A percentile compares a stretch with the other conserved stretches of the same genome.
Conservation (phyloP, 805 yeast genomes). For the Wickerhamomyces silvicola region DNA sequence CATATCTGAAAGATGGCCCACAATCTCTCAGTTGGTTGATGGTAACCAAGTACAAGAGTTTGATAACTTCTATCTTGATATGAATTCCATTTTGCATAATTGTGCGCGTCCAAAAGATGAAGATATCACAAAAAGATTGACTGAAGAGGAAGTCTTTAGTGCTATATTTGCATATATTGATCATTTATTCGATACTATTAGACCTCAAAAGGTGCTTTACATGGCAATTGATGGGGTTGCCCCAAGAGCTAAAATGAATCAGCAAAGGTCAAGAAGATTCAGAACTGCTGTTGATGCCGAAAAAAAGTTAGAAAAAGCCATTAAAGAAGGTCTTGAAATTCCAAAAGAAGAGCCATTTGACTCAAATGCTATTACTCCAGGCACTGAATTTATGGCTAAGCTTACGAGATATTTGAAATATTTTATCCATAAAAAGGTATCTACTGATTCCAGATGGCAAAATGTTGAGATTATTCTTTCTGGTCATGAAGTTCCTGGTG, state of each 20-base stretch:
- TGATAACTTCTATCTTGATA: conserved; percentile 91
- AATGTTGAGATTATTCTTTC: conserved; percentile 68
- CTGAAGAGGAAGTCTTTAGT: conserved; percentile 88
- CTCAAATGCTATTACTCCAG: conserved; percentile 91
- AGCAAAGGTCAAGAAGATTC: conserved; percentile 93
- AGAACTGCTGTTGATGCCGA: conserved; percentile 93
- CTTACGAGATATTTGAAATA: conserved; percentile 76
- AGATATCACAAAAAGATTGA: conserved; percentile 54
- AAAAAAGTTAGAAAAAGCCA: conserved; percentile 65
- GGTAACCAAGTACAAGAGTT: conserved; percentile 85
- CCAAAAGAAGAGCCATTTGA: conserved; percentile 87
- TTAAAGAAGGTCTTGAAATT: conserved; percentile 61
- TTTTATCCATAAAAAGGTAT: conserved; percentile 80
- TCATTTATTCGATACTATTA: conserved; percentile 80
- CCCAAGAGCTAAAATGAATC: conserved; percentile 97
- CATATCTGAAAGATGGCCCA: conserved; percentile 98
- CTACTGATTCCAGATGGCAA: conserved; percentile 85
- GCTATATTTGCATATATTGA: conserved; percentile 94
- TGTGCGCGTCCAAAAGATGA: conserved; percentile 86
- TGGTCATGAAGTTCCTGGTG: conserved; percentile 97
- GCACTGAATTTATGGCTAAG: conserved; percentile 93
- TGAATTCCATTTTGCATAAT: conserved; percentile 93
- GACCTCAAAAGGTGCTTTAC: conserved; percentile 79
- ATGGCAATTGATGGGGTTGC: conserved; percentile 99
- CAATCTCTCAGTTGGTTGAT: conserved; percentile 79